Conservation (phyloP, 495 filamentous ascomycete genomes). For the Barbatosphaeria neglecta region DNA sequence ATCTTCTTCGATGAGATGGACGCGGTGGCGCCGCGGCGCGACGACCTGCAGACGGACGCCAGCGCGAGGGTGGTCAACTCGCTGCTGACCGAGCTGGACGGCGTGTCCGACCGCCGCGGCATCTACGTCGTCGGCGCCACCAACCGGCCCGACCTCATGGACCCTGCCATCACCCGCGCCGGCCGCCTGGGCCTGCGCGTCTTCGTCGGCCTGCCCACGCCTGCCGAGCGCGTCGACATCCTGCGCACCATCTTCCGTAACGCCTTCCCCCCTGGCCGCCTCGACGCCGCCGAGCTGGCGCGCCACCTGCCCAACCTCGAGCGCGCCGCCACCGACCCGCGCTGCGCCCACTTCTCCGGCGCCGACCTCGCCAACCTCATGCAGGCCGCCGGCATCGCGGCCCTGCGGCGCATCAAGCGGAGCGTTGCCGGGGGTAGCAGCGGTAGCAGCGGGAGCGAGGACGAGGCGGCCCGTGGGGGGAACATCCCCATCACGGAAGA, state of each 20-base stretch:
- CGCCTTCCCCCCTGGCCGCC: constrained; percentile 34
- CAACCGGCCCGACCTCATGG: constrained; percentile 92
- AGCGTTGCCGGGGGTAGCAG: constrained; percentile 30
- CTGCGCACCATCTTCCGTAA: constrained; percentile 63
- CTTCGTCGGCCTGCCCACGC: constrained; percentile 78
- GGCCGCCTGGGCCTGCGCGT: constrained; percentile 81
- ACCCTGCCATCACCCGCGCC: constrained; percentile 86
- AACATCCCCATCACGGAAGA: constrained; percentile 44
- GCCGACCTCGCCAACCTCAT: constrained; percentile 76
- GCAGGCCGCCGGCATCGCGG: constrained; percentile 63
- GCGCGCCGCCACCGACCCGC: constrained; percentile 48
- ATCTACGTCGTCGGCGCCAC: constrained; percentile 95
- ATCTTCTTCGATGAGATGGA: constrained; percentile 98
- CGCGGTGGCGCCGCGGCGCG: constrained; percentile 75
- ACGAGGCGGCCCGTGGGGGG: constrained; percentile 8
- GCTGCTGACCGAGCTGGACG: constrained; percentile 91
- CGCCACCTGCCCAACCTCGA: constrained; percentile 32
- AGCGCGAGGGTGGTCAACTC: constrained; percentile 90
- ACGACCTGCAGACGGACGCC: constrained; percentile 69
- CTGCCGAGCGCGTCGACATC: constrained; percentile 74
- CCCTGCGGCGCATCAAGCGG: constrained; percentile 37
- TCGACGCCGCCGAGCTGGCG: constrained; percentile 12
- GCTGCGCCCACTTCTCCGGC: constrained; percentile 79
- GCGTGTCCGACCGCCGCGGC: constrained; percentile 64
- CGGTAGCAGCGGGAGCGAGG: constrained; percentile 14